A percentile compares a stretch with the other conserved stretches of the same genome.
Evolutionary conservation across 257 asterid species (phyloP).

Genomic region (Penstemon barbatus): DNA sequence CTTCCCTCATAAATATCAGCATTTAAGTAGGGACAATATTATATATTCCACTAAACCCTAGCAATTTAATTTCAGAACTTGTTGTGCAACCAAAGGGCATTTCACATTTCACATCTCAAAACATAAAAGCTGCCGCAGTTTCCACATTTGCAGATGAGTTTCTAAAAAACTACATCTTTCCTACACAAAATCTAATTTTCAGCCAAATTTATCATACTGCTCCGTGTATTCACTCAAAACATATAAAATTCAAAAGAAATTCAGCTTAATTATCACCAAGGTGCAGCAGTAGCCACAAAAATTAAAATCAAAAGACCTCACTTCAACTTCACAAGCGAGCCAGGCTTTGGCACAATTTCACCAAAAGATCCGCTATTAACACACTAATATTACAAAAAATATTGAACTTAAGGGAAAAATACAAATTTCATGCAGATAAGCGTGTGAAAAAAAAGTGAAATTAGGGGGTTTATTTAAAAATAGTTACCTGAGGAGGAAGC

Average conservation of each 20-base stretch:
- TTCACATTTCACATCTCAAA: not conserved
- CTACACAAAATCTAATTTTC: not conserved
- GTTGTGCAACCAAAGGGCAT: slow-evolving; percentile 11
- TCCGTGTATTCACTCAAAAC: not conserved
- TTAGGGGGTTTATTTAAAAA: slow-evolving; percentile 10
- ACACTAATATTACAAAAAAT: too few relatives aligned
- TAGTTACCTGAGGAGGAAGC: slow-evolving; percentile 63
- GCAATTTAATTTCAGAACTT: slow-evolving; percentile 5
- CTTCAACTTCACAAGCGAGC: slow-evolving; percentile 5
- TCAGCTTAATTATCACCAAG: not conserved
- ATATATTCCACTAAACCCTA: not conserved
- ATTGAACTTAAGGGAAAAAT: not conserved
- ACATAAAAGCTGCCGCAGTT: not conserved
- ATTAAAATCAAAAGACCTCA: not conserved
- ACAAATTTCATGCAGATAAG: not conserved
- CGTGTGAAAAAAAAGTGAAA: not conserved
- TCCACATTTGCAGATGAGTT: too few relatives aligned
- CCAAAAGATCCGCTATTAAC: not conserved
- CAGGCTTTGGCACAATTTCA: slow-evolving; percentile 1
- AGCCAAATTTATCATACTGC: slow-evolving; percentile 2
- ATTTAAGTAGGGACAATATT: not conserved
- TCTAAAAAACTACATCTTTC: too few relatives aligned
- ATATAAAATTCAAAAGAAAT: not conserved
- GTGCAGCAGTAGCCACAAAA: not conserved
- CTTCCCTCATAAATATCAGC: not conserved